Conservation (phyloP, 2,329 filamentous ascomycete genomes). For the Calonectria hongkongensis region DNA sequence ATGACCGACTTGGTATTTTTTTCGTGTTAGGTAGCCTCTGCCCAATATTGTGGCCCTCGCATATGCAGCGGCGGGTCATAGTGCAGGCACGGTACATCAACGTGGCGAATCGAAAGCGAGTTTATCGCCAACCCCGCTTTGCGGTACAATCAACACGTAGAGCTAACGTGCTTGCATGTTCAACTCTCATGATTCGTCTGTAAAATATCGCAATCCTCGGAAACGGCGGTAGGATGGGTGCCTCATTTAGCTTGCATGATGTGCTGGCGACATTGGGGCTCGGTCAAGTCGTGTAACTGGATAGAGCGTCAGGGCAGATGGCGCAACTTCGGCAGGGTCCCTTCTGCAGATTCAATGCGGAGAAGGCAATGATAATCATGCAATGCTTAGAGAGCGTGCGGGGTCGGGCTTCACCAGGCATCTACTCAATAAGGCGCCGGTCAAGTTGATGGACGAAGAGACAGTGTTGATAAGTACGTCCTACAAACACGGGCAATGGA, state of each 20-base stretch:
- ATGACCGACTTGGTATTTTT: background rate
- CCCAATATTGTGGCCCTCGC: background rate
- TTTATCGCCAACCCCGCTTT: background rate
- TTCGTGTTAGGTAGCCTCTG: slow-evolving; percentile 1
- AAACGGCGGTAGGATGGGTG: background rate
- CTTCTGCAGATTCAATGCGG: no score
- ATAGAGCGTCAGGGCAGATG: background rate
- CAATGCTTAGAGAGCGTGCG: no score
- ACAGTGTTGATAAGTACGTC: no score
- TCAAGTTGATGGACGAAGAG: no score
- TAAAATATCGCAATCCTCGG: background rate
- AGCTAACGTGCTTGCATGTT: background rate
- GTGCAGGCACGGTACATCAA: background rate
- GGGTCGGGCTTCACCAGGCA: no score
- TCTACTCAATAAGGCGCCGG: no score
- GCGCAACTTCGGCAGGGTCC: no score
- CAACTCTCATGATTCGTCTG: slow-evolving; percentile 1
- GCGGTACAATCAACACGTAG: background rate
- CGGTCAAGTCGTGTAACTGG: no score
- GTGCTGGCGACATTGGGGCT: background rate
- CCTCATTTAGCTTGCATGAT: slow-evolving; percentile 5
- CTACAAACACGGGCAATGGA: no score
- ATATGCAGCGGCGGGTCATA: slow-evolving; percentile 3
- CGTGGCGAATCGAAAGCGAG: background rate
- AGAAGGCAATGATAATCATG: no score